Evolutionary conservation across 305 asterid genomes (phyloP), one percentile per base, ranked within the genome.

Genomic region (Lippia alba): DNA sequence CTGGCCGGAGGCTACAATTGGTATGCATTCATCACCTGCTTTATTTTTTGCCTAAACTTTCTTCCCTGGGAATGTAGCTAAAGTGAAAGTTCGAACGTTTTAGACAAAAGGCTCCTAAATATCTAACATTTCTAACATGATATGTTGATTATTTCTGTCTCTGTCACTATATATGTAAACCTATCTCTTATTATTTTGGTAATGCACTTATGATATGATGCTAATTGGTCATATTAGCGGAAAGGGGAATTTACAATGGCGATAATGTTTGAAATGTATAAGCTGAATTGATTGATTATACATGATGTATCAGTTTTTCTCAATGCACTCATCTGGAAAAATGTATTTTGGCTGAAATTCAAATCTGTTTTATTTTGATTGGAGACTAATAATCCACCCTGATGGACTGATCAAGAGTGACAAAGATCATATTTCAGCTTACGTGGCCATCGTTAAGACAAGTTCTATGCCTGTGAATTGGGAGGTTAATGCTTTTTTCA

Each of bases 341-440:
- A 7, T 4, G 6, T 6, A 17, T 19, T 44, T 7, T 44, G 15
- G 9, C 14, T 1, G 0, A 8, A 11, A 24, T 24, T 24, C 30
- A 24, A 24, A 9, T 32, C 8, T 20, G 12, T 19, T 61, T 34
- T 40, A 39, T 61, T 39, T 41, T 50, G 66, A 41, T 63, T 56
- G 81, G 81, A 77, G 24, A 68, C 70, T 77, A n/a, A n/a, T 56
- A 4, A 36, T 77, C n/a, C 56, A 62, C 18, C 78, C 71, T 14
- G 19, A 65, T 51, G 70, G 70, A 45, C 20, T 19, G 11, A 57
- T 36, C 41, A 36, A 45, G 0, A 54, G 19, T 7, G 71, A 60
- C 3, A 56, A 9, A 15, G 51, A n/a, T 0, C 18, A 61, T 12
- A 48, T 77, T 11, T 72, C 81, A 36, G 67, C 50, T 1, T 45